Base-by-base conservation (phyloP, 2,329 filamentous ascomycete species). In the Arthrobotrys entomopaga region DNA sequence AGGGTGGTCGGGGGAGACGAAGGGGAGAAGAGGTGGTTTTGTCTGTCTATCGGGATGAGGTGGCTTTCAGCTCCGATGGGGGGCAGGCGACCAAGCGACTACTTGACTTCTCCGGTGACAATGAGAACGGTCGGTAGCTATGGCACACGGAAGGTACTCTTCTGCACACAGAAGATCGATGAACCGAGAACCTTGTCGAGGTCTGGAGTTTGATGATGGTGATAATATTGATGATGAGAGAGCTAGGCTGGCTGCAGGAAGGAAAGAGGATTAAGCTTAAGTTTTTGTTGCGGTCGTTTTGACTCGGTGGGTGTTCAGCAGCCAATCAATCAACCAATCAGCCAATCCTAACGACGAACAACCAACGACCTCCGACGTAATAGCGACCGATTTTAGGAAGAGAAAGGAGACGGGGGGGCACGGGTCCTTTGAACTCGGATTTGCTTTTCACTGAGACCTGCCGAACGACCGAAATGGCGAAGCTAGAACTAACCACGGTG, bases 241-340 rank as follows among this genome's bases (percentile, higher is more conserved):
- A 19, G 46, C 19, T n/a, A 19, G 48, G 64, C 57, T 66, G 24
- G 50, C 13, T 20, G 24, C 7, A 26, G 26, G 20, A 38, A 7
- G 15, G 11, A 13, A 54, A 76, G 67, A 20, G 63, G 58, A 20
- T 74, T 64, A 61, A 74, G 70, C 70, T 74, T 74, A 67, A 74
- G 63, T 67, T 74, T 74, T 73, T 42, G 60, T 50, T 59, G 50
- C 52, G 29, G 70, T 74, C 57, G 70, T 67, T 67, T 64, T 63
- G 67, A n/a, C n/a, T n/a, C n/a, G n/a, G n/a, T n/a, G n/a, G n/a
- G n/a, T n/a, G n/a, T n/a, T n/a, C n/a, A n/a, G 56, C 61, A 63
- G 38, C 16, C 64, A 49, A 20, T 38, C 42, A 7, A 40, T 54
- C 49, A 64, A 52, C 70, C 70, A 74, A 74, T 74, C 63, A 74